phyloP scores from a whole-genome alignment of 371 early-diverging fungal genomes.

The Caulochytrium protostelioides region DNA sequence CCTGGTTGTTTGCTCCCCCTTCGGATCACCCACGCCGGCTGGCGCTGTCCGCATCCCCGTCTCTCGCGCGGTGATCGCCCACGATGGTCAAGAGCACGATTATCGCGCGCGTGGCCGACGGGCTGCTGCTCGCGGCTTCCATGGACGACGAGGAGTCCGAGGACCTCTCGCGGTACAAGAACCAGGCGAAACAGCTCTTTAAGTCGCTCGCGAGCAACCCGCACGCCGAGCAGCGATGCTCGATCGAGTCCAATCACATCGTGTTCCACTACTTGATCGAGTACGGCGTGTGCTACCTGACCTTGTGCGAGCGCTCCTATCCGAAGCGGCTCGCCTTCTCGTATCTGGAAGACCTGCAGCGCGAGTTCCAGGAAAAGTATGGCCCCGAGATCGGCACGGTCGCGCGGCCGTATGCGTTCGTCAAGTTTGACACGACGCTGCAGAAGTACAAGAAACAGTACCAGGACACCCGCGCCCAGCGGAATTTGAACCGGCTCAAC shows the following conservation, averaged over 20 bases:
- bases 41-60: too few relatives aligned
- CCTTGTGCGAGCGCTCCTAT: slow-evolving; percentile 80
- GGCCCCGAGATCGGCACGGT: slow-evolving; percentile 69
- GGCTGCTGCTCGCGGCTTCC: slow-evolving; percentile 82
- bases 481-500: slow-evolving; percentile 73
- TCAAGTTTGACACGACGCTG: slow-evolving; percentile 89
- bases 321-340: slow-evolving; percentile 87
- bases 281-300: slow-evolving; percentile 75
- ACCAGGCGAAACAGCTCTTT: slow-evolving; percentile 76
- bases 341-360: slow-evolving; percentile 79
- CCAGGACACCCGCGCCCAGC: slow-evolving; percentile 80
- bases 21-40: too few relatives aligned
- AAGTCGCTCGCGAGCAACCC: slow-evolving; percentile 51
- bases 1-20: too few relatives aligned
- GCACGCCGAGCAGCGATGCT: slow-evolving; percentile 79
- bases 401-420: slow-evolving; percentile 85
- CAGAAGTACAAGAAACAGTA: slow-evolving; percentile 88
- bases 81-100: slow-evolving; percentile 83
- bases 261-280: slow-evolving; percentile 85
- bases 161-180: slow-evolving; percentile 75
- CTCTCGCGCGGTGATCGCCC: too few relatives aligned
- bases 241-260: slow-evolving; percentile 75
- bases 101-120: slow-evolving; percentile 83
- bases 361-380: slow-evolving; percentile 78
- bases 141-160: slow-evolving; percentile 79